Conservation (phyloP, 2,329 filamentous ascomycete genomes). For the Apiospora aurea region DNA sequence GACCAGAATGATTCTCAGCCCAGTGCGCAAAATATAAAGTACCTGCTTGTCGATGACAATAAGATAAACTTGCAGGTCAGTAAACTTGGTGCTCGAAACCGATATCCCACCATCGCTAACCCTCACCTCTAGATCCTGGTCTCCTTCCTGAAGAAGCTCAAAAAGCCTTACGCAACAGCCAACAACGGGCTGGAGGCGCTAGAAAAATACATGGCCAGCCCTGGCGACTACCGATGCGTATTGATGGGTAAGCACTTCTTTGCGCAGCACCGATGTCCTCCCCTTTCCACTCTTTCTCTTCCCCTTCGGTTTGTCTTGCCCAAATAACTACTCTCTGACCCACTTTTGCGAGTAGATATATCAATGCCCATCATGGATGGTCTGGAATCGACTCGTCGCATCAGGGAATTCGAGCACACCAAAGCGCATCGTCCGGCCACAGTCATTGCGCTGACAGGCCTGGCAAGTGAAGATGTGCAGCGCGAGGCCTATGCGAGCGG, state of each 20-base stretch:
- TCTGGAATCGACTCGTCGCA: slow-evolving; percentile 47
- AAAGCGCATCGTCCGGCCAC: slow-evolving; percentile 45
- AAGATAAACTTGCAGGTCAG: slow-evolving; percentile 45
- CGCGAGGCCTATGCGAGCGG: slow-evolving; percentile 54
- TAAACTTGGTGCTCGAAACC: slow-evolving; percentile 19
- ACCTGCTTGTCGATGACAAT: slow-evolving; percentile 52
- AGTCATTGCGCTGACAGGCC: slow-evolving; percentile 54
- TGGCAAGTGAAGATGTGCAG: slow-evolving; percentile 51
- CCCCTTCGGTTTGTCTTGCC: background rate
- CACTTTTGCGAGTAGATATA: slow-evolving; percentile 41
- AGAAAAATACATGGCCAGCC: slow-evolving; percentile 39
- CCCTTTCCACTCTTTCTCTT: background rate
- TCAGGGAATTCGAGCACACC: slow-evolving; percentile 50
- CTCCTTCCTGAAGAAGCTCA: slow-evolving; percentile 42
- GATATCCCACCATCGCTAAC: background rate
- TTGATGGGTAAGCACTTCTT: slow-evolving; percentile 28
- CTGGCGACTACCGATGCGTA: slow-evolving; percentile 28
- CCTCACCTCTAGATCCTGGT: slow-evolving; percentile 37
- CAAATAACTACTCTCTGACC: background rate
- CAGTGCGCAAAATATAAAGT: background rate
- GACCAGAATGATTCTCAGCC: background rate
- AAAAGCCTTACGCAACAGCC: slow-evolving; percentile 43
- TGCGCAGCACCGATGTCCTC: background rate
- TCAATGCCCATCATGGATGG: slow-evolving; percentile 56
- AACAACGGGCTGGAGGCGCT: slow-evolving; percentile 48